phyloP scores from a whole-genome alignment of 1,284 basidiomycete genomes.

The Tilletia caries region DNA sequence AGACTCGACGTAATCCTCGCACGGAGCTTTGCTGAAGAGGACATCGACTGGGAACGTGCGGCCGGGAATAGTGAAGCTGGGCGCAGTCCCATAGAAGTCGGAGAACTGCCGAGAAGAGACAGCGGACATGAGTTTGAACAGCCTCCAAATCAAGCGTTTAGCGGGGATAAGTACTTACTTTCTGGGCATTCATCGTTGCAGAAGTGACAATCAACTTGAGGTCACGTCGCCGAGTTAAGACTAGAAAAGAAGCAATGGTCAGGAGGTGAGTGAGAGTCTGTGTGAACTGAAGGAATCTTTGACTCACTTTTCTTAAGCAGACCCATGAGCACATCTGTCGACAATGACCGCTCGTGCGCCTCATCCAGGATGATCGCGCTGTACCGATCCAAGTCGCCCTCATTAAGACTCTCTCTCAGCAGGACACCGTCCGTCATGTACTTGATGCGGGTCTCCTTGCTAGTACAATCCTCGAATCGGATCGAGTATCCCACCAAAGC shows the following conservation, averaged over 20 bases:
- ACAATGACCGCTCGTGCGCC: conserved; percentile 91
- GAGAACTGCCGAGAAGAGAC: conserved; percentile 67
- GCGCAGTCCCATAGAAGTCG: conserved; percentile 86
- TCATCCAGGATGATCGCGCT: conserved; percentile 95
- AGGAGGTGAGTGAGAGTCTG: conserved; percentile 17
- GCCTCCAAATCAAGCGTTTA: too few relatives aligned
- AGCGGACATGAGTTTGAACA: neutral
- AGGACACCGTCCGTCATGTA: conserved; percentile 95
- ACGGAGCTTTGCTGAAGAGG: conserved; percentile 91
- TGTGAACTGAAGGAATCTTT: neutral
- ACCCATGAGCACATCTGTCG: conserved; percentile 96
- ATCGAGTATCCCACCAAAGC: conserved; percentile 90
- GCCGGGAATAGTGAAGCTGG: conserved; percentile 93
- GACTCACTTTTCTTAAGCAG: conserved; percentile 79
- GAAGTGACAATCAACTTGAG: conserved; percentile 95
- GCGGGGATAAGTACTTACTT: conserved; percentile 59
- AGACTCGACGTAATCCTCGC: conserved; percentile 96
- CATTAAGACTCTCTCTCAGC: conserved; percentile 88
- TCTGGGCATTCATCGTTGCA: conserved; percentile 98
- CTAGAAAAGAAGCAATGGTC: conserved; percentile 57
- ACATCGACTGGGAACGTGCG: conserved; percentile 98
- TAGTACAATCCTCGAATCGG: conserved; percentile 95
- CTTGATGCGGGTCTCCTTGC: conserved; percentile 87
- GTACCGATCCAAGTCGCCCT: conserved; percentile 90
- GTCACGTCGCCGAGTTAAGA: conserved; percentile 83